Evolutionary conservation across 441 rosid species (phyloP), one percentile per base, ranked within the genome.

Genomic region (Daphne laureola): DNA sequence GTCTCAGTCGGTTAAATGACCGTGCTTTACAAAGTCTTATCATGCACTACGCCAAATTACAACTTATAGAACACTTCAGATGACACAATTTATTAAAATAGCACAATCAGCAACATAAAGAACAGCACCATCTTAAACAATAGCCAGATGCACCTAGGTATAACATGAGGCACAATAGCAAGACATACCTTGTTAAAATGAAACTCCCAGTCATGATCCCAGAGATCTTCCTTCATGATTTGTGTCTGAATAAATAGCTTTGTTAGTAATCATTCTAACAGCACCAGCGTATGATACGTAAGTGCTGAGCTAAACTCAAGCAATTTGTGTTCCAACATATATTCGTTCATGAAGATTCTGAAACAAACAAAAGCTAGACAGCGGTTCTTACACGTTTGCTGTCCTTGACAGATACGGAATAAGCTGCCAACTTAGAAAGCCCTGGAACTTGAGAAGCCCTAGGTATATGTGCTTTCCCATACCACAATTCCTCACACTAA

Each of bases 151-250:
- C 11, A 2, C 38, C 38, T 31, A 31, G 38, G 38, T 31, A 31
- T 6, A 31, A 31, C 38, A 31, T 31, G 25, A 31, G 8, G 9
- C 7, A 5, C 38, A 31, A 31, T 9, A 31, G 11, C 38, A 31
- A 31, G 38, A 54, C 54, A 13, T 68, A 76, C 84, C 85, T 74
- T 63, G 41, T 60, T 58, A 51, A 73, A 75, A 65, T 75, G 88
- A 58, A 79, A 79, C 47, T 77, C 83, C 88, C 88, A 82, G 25
- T 47, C 73, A 67, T 82, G 85, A 60, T 77, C 83, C 44, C 81
- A 82, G 4, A 82, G 73, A 63, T 82, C 83, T 46, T 77, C 80
- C 70, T 64, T 79, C 62, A 57, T 53, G 51, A 82, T 82, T 49
- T 81, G 76, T 49, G 41, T 59, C 89, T 82, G 75, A 42, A 50